These are phyloP conservation scores for Penicillium antarcticum DNA, from an alignment of 495 filamentous ascomycete species.

Conservation along the genomic window DNA sequence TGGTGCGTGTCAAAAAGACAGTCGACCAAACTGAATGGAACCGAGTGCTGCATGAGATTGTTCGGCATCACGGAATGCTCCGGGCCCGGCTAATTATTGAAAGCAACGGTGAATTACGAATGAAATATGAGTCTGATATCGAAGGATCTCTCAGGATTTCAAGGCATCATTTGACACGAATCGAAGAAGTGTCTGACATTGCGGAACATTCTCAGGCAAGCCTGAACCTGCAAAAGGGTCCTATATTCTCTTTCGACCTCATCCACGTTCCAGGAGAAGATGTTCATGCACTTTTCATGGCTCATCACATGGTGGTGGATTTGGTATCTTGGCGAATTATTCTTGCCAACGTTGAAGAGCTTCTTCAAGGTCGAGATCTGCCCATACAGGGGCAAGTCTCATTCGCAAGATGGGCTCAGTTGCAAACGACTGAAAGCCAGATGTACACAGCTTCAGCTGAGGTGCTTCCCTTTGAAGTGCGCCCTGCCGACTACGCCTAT, in stretches of 20 bases:
- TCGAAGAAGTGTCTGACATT: conserved; percentile 7
- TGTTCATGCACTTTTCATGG: conserved; percentile 49
- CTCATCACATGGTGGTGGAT: conserved; percentile 59
- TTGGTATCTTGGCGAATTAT: conserved; percentile 59
- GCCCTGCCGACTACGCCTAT: conserved; percentile 5
- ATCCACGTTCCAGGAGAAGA: conserved; percentile 42
- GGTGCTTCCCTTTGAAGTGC: no score
- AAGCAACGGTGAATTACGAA: conserved; percentile 18
- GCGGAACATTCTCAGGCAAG: conserved; percentile 14
- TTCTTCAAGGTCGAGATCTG: no score
- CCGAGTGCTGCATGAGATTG: conserved; percentile 36
- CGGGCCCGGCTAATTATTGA: conserved; percentile 49
- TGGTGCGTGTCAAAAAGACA: conserved; percentile 46
- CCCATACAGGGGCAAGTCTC: no score
- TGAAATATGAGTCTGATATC: conserved; percentile 15
- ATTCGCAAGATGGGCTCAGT: no score
- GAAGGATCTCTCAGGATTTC: conserved; percentile 9
- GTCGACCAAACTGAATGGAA: conserved; percentile 25
- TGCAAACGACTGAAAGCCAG: no score
- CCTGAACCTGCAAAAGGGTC: conserved; percentile 24
- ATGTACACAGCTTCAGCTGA: no score
- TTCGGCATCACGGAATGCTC: conserved; percentile 59
- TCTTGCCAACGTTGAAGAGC: conserved; percentile 53
- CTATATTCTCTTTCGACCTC: conserved; percentile 21
- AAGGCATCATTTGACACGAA: neutral